These are phyloP conservation scores for Thermoascus crustaceus DNA, from an alignment of 2,329 filamentous ascomycete genomes.

Conservation along the genomic window DNA sequence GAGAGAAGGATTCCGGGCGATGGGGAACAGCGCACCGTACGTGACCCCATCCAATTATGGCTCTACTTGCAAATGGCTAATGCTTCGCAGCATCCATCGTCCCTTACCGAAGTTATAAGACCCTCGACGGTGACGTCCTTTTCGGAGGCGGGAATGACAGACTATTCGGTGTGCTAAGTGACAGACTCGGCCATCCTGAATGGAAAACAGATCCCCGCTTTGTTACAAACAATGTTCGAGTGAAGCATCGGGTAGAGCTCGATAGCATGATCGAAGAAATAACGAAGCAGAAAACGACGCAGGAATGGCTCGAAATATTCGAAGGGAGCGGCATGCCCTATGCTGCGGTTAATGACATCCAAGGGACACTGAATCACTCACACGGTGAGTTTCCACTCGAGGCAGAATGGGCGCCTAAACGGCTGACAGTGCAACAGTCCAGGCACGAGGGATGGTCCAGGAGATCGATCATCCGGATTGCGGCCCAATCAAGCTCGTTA, in stretches of 20 bases:
- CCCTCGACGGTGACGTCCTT: constrained; percentile 54
- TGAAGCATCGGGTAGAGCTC: constrained; percentile 63
- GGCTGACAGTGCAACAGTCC: constrained; percentile 33
- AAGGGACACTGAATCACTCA: constrained; percentile 70
- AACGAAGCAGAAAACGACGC: constrained; percentile 68
- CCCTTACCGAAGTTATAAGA: constrained; percentile 77
- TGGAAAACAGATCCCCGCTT: constrained; percentile 52
- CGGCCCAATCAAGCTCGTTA: constrained; percentile 81
- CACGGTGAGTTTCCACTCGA: constrained; percentile 52
- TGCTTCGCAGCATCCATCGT: constrained; percentile 74
- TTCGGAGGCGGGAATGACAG: constrained; percentile 58
- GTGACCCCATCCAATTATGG: constrained; percentile 13
- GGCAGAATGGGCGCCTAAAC: not conserved
- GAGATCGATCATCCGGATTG: constrained; percentile 77
- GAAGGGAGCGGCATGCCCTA: constrained; percentile 93
- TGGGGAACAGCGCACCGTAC: constrained; percentile 95
- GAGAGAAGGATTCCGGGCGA: constrained; percentile 74
- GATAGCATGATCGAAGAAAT: constrained; percentile 71
- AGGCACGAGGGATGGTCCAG: constrained; percentile 79
- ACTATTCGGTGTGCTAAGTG: constrained; percentile 53
- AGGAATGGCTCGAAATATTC: constrained; percentile 77
- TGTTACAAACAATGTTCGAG: constrained; percentile 51
- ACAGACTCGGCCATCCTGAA: constrained; percentile 49
- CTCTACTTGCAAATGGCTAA: constrained; percentile 7
- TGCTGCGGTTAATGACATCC: constrained; percentile 87